phyloP scores from a whole-genome alignment of 495 filamentous ascomycete species.

The Rusavskia elegans region DNA sequence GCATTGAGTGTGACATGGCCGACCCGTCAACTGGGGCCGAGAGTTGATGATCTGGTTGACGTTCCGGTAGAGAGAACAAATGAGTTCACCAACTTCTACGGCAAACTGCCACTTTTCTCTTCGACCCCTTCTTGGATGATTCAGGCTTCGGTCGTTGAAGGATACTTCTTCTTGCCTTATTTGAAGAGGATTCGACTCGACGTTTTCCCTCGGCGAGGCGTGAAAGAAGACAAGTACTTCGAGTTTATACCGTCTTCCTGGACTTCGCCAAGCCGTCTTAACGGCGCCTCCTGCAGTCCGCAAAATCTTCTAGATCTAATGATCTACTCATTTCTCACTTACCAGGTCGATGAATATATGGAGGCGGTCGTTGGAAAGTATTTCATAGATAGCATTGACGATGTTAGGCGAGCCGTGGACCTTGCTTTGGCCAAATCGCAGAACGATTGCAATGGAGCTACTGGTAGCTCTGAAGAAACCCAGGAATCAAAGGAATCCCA shows the following conservation, averaged over 20 bases:
- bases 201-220: constrained; percentile 14
- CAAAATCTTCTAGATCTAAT: constrained; percentile 23
- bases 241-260: constrained; percentile 20
- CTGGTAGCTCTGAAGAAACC: too few species aligned
- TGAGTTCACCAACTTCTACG: constrained; percentile 4
- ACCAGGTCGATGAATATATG: constrained; percentile 27
- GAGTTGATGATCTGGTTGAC: too few species aligned
- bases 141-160: constrained; percentile 14
- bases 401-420: too few species aligned
- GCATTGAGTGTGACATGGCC: constrained; percentile 10
- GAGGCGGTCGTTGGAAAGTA: constrained; percentile 16
- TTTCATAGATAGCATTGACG: too few species aligned
- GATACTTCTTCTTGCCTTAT: constrained; percentile 10
- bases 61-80: too few species aligned
- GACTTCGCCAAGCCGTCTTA: background rate
- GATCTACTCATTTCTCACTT: constrained; percentile 23
- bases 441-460: too few species aligned
- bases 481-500: too few species aligned
- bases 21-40: background rate
- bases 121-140: constrained; percentile 13
- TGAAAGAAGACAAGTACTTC: constrained; percentile 23
- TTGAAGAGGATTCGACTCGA: constrained; percentile 5
- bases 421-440: too few species aligned
- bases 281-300: background rate
- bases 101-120: constrained; percentile 13